Percentiles rank a stretch among this genome's conserved stretches.
Evolutionary conservation across 805 yeast species (phyloP).

Genomic region (Yarrowia deformans): DNA sequence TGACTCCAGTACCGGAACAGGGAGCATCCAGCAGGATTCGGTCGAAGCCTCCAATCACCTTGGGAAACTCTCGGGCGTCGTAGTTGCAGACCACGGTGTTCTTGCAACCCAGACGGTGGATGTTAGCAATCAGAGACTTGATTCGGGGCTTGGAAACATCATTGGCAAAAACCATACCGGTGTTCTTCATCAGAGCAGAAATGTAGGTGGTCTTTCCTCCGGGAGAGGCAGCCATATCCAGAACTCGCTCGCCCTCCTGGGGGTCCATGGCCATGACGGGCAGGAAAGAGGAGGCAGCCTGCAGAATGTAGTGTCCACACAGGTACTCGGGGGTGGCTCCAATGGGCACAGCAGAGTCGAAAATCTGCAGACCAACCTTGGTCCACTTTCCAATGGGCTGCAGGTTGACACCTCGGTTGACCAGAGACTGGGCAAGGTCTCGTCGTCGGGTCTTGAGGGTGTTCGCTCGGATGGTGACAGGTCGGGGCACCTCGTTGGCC

Average conservation of each 20-base stretch:
- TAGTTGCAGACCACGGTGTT: constrained; percentile 96
- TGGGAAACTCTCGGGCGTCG: constrained; percentile 98
- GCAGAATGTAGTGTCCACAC: constrained; percentile 96
- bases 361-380: constrained; percentile 95
- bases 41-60: constrained; percentile 97
- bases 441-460: constrained; percentile 93
- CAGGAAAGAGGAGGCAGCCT: constrained; percentile 97
- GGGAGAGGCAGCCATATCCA: constrained; percentile 99
- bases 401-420: constrained; percentile 94
- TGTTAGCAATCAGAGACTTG: constrained; percentile 93
- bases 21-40: constrained; percentile 96
- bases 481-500: constrained; percentile 97
- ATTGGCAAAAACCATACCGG: constrained; percentile 96
- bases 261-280: constrained; percentile 98
- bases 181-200: constrained; percentile 95
- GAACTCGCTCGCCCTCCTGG: constrained; percentile 92
- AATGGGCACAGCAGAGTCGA: constrained; percentile 98
- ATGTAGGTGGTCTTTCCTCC: constrained; percentile 98
- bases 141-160: constrained; percentile 97
- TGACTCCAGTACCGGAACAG: constrained; percentile 99
- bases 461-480: constrained; percentile 96
- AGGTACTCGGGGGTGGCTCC: constrained; percentile 99
- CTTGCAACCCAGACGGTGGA: constrained; percentile 95
- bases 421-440: constrained; percentile 92
- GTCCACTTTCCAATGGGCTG: constrained; percentile 99